A percentile compares a stretch with the other conserved stretches of the same genome.
phyloP scores from a whole-genome alignment of 140 eudicot genomes.

The Ambrosia hybrid region DNA sequence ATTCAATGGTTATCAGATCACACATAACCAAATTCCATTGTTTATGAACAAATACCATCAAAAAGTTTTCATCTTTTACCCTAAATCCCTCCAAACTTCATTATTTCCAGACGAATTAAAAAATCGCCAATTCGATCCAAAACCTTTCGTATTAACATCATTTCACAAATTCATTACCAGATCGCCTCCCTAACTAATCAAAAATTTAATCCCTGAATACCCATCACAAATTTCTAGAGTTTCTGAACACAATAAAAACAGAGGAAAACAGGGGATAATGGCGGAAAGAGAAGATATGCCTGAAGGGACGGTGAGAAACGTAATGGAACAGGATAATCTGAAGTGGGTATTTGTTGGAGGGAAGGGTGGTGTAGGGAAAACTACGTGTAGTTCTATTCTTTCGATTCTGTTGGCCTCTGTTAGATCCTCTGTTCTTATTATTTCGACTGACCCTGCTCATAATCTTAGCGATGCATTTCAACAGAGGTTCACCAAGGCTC shows the following conservation, averaged over 20 bases:
- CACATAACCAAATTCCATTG: constrained; percentile 3
- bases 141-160: too few species aligned
- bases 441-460: constrained; percentile 98
- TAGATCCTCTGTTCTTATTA: constrained; percentile 85
- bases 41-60: constrained; percentile 4
- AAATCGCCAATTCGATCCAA: constrained; percentile 19
- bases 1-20: constrained; percentile 4
- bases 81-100: constrained; percentile 21
- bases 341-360: constrained; percentile 99
- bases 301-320: constrained; percentile 76
- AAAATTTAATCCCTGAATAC: constrained; percentile 19
- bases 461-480: constrained; percentile 98
- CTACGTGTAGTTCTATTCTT: constrained; percentile 90
- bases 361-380: constrained; percentile 98
- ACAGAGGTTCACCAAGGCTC: constrained; percentile 81
- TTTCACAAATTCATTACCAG: neutral
- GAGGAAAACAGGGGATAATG: constrained; percentile 30
- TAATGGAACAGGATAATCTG: constrained; percentile 66
- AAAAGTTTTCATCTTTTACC: constrained; percentile 6
- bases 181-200: neutral
- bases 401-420: constrained; percentile 69
- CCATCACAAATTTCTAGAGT: constrained; percentile 27
- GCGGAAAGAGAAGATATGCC: constrained; percentile 51
- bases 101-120: constrained; percentile 14
- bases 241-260: constrained; percentile 13